Percentiles rank a stretch among this genome's conserved stretches.
These are phyloP conservation scores for Kingdonia uniflora DNA, from an alignment of 164 flowering plant species.

Conservation along the genomic window DNA sequence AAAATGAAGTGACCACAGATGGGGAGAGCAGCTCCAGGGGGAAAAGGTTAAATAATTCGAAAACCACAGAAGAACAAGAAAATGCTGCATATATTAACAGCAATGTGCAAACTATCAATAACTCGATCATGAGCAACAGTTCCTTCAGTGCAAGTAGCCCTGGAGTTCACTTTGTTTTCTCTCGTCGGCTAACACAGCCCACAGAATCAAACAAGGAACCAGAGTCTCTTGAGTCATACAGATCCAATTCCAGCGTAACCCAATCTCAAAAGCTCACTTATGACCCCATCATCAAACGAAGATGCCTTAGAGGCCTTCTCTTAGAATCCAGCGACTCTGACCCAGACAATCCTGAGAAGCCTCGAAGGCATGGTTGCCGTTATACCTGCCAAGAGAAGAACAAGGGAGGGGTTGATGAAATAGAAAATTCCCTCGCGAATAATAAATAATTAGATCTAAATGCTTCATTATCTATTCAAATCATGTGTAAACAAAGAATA, in stretches of 20 bases:
- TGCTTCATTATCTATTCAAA: too few species aligned
- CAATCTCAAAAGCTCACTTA: conserved; percentile 30
- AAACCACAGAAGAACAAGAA: conserved; percentile 17
- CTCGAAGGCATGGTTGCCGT: conserved; percentile 76
- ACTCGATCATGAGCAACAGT: conserved; percentile 42
- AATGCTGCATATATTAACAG: conserved; percentile 40
- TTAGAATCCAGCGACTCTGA: conserved; percentile 77
- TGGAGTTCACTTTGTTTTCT: conserved; percentile 37
- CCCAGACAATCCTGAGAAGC: conserved; percentile 55
- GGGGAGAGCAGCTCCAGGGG: conserved; percentile 25
- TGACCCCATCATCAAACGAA: conserved; percentile 44
- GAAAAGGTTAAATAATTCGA: conserved; percentile 9
- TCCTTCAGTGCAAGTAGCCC: conserved; percentile 46
- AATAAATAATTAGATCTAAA: neutral
- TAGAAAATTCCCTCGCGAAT: neutral
- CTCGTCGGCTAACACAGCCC: conserved; percentile 11
- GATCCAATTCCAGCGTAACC: conserved; percentile 25
- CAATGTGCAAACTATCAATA: conserved; percentile 65
- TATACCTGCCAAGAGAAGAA: conserved; percentile 12
- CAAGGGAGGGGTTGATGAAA: conserved; percentile 9
- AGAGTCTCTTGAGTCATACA: conserved; percentile 19
- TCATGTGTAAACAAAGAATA: neutral
- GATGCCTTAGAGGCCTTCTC: conserved; percentile 73
- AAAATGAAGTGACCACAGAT: conserved; percentile 34
- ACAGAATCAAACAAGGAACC: conserved; percentile 8